These are phyloP conservation scores for Candida manassasensis DNA, from an alignment of 805 yeast species.

Conservation along the genomic window DNA sequence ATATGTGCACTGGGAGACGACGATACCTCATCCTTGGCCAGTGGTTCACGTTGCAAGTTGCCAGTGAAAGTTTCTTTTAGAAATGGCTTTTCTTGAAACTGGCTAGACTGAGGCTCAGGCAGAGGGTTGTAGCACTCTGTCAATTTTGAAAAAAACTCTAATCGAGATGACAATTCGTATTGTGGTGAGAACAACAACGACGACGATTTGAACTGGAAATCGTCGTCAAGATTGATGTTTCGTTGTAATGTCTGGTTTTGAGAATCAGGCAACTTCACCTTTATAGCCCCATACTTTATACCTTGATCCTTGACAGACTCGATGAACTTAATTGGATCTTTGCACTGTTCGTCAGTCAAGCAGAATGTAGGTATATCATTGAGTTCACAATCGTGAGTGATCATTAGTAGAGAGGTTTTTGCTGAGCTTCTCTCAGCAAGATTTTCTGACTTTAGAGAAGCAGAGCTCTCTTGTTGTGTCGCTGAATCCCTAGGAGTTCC, in stretches of 20 bases:
- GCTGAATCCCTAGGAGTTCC: too few relatives aligned
- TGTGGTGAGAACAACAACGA: not conserved
- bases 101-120: too few relatives aligned
- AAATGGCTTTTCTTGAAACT: too few relatives aligned
- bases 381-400: not conserved
- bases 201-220: not conserved
- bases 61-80: too few relatives aligned
- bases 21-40: too few relatives aligned
- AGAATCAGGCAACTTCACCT: slow-evolving; percentile 57
- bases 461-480: too few relatives aligned
- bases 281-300: slow-evolving; percentile 64
- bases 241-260: not conserved
- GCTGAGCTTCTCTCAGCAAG: too few relatives aligned
- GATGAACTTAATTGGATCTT: slow-evolving; percentile 63
- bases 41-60: too few relatives aligned
- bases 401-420: not conserved
- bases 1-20: too few relatives aligned
- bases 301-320: slow-evolving; percentile 53
- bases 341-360: slow-evolving; percentile 47
- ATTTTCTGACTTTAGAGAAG: too few relatives aligned
- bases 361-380: slow-evolving; percentile 49
- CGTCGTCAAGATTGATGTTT: not conserved
- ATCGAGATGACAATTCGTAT: not conserved
- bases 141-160: not conserved
- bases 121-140: not conserved